phyloP scores from a whole-genome alignment of 345 rosid species.

The Toxicodendron radicans region DNA sequence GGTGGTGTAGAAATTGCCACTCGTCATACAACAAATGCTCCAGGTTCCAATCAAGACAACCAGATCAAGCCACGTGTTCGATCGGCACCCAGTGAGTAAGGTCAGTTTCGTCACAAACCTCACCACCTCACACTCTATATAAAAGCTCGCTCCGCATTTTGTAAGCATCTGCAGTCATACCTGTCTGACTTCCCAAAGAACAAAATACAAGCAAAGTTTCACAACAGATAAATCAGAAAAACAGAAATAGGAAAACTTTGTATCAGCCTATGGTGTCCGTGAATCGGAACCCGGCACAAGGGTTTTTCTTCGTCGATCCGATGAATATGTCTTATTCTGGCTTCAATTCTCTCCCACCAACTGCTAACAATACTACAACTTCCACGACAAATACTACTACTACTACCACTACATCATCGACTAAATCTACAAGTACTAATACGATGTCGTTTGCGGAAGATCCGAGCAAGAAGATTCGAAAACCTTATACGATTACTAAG shows the following conservation, averaged over 20 bases:
- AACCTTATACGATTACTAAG: constrained; percentile 90
- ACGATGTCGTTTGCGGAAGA: constrained; percentile 50
- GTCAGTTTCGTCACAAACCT: constrained; percentile 15
- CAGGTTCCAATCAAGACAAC: background rate
- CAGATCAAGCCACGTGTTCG: constrained; percentile 38
- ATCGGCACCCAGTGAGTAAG: background rate
- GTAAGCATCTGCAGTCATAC: background rate
- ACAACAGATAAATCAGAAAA: background rate
- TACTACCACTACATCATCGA: constrained; percentile 13
- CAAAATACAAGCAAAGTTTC: background rate
- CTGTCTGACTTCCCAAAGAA: background rate
- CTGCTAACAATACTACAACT: background rate
- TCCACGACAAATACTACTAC: constrained; percentile 16
- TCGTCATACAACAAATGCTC: background rate
- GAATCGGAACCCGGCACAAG: constrained; percentile 53
- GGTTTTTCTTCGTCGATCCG: constrained; percentile 64
- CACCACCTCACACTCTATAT: constrained; percentile 7
- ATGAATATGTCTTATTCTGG: constrained; percentile 48
- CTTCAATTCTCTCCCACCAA: constrained; percentile 37
- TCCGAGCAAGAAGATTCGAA: constrained; percentile 69
- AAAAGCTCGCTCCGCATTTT: background rate
- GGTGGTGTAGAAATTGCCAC: constrained; percentile 20
- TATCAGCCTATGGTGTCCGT: constrained; percentile 60
- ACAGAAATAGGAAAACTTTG: background rate
- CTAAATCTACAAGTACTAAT: constrained; percentile 13